phyloP scores from a whole-genome alignment of 768 basidiomycete genomes.

The Crassisporium funariophilum region DNA sequence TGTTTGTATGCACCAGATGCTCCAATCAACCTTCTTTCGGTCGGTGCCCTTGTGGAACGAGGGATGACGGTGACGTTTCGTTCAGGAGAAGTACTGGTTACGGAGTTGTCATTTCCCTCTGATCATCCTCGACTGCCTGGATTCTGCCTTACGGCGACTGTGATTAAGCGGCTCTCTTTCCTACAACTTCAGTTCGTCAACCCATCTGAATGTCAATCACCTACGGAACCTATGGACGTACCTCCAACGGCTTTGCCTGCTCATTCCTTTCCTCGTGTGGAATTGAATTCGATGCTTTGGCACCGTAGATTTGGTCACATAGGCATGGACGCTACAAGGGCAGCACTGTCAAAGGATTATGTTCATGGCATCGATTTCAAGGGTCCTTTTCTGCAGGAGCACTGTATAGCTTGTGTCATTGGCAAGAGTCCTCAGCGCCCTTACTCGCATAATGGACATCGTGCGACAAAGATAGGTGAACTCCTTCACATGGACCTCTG shows the following conservation, averaged over 20 bases:
- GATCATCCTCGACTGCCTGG: constrained; percentile 3
- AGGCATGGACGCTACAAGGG: constrained; percentile 2
- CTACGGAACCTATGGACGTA: background rate
- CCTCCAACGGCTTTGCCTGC: background rate
- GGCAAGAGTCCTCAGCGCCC: constrained; percentile 11
- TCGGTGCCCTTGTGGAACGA: background rate
- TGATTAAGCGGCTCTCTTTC: constrained; percentile 4
- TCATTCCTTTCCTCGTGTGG: background rate
- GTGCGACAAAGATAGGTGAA: constrained; percentile 12
- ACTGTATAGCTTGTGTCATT: constrained; percentile 13
- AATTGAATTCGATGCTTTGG: constrained; percentile 4
- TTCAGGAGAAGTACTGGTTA: background rate
- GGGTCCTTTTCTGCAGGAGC: background rate
- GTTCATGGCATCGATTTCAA: constrained; percentile 2
- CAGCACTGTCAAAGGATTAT: background rate
- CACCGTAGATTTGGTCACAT: constrained; percentile 13
- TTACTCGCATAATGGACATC: constrained; percentile 7
- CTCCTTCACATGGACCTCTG: constrained; percentile 29
- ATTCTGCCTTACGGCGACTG: background rate
- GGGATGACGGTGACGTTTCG: background rate
- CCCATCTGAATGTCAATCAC: no score
- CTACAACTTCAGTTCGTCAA: background rate
- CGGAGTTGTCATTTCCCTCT: constrained; percentile 9
- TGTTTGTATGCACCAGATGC: constrained; percentile 10
- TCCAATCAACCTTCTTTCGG: constrained; percentile 12